phyloP scores from a whole-genome alignment of 192 early-diverging fungal species.

The Coemansia sp. region DNA sequence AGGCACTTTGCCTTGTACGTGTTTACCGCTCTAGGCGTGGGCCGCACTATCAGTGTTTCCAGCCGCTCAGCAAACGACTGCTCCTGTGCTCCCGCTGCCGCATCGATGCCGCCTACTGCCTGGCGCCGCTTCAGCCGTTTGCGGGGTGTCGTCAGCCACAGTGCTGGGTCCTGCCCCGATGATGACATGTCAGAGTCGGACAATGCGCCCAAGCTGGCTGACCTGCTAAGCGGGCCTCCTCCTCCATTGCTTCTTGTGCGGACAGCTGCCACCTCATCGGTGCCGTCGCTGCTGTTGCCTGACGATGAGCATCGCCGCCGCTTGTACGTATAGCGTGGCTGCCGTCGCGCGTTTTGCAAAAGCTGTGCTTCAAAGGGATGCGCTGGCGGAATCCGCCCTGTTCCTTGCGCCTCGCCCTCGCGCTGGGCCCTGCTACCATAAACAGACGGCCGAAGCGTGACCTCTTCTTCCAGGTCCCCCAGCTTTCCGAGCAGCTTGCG shows the following conservation, averaged over 20 bases:
- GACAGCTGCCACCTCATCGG: not conserved
- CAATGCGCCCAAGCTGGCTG: conserved; percentile 29
- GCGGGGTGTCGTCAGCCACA: conserved; percentile 49
- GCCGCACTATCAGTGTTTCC: conserved; percentile 30
- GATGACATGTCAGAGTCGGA: conserved; percentile 32
- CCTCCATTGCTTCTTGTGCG: not conserved
- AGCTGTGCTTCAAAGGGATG: conserved; percentile 29
- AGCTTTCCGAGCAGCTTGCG: conserved; percentile 43
- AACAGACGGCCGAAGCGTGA: conserved; percentile 17
- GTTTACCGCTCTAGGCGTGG: conserved; percentile 8
- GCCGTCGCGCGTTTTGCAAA: not conserved
- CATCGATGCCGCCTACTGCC: not conserved
- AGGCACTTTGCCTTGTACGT: conserved; percentile 33
- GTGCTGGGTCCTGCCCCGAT: conserved; percentile 33
- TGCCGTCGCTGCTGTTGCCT: conserved; percentile 13
- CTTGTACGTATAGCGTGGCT: conserved; percentile 49
- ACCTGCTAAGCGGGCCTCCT: not conserved
- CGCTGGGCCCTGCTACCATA: not conserved
- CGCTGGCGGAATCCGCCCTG: conserved; percentile 20
- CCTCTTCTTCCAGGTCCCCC: conserved; percentile 39
- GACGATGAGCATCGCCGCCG: conserved; percentile 12
- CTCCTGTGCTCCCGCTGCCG: conserved; percentile 2
- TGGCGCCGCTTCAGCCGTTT: conserved; percentile 26
- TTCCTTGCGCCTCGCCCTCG: not conserved
- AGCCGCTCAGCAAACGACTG: conserved; percentile 39